Conservation (phyloP, 306 rosid genomes). For the peach (Prunus persica) region DNA sequence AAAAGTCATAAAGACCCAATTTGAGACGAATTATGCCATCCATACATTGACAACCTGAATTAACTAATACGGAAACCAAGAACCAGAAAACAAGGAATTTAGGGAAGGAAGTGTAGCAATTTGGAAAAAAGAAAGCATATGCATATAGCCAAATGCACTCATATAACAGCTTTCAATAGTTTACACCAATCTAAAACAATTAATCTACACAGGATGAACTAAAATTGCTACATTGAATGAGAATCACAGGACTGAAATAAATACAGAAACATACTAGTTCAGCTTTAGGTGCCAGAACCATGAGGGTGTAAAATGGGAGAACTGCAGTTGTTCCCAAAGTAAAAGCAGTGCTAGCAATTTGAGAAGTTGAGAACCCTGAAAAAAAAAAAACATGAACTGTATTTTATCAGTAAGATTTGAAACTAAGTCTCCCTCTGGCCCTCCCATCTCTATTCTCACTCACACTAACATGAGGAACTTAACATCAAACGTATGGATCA, state of each 20-base stretch:
- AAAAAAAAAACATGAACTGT: background rate
- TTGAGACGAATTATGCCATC: background rate
- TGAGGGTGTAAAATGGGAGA: slow-evolving; percentile 88
- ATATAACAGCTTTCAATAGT: background rate
- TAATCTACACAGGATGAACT: background rate
- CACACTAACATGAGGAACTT: background rate
- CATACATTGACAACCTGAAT: background rate
- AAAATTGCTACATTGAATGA: background rate
- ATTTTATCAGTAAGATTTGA: background rate
- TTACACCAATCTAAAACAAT: background rate
- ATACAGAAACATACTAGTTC: slow-evolving; percentile 52
- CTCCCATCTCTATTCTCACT: background rate
- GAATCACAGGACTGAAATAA: background rate
- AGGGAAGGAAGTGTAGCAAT: background rate
- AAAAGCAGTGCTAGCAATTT: slow-evolving; percentile 70
- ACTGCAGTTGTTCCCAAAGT: slow-evolving; percentile 84
- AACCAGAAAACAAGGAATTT: background rate
- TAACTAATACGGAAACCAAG: background rate
- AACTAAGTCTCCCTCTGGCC: background rate
- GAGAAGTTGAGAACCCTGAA: slow-evolving; percentile 66
- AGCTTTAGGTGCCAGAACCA: slow-evolving; percentile 90
- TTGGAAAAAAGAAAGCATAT: background rate
- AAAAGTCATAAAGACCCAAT: background rate
- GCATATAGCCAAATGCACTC: background rate
- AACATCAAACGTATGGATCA: background rate